Percentiles rank a stretch among this genome's conserved stretches.
These are phyloP conservation scores for Ramalina peruviana DNA, from an alignment of 495 filamentous ascomycete genomes.

Conservation along the genomic window DNA sequence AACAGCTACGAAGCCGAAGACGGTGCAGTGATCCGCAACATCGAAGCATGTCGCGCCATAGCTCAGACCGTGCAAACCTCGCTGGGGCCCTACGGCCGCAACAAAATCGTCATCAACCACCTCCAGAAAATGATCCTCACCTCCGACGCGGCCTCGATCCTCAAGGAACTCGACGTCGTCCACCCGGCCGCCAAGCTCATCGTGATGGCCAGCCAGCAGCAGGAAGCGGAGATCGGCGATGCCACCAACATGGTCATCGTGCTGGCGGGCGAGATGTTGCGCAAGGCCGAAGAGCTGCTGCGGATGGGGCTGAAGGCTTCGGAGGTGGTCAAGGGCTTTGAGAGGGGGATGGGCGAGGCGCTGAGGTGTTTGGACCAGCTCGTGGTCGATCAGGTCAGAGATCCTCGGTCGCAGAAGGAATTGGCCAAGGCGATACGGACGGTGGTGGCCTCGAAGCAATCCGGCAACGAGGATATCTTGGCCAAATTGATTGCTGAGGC, in stretches of 20 bases:
- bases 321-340: constrained; percentile 90
- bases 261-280: constrained; percentile 86
- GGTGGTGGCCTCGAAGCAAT: constrained; percentile 93
- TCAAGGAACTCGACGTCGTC: constrained; percentile 94
- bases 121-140: constrained; percentile 99
- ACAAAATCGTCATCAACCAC: constrained; percentile 99
- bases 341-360: constrained; percentile 82
- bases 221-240: constrained; percentile 98
- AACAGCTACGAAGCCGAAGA: constrained; percentile 92
- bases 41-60: constrained; percentile 95
- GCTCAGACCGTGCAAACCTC: constrained; percentile 92
- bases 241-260: constrained; percentile 97
- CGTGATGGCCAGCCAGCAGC: constrained; percentile 99
- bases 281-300: constrained; percentile 92
- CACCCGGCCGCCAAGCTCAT: constrained; percentile 95
- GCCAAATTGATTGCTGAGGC: constrained; percentile 83
- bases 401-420: constrained; percentile 63
- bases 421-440: constrained; percentile 92
- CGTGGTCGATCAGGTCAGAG: constrained; percentile 77
- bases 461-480: constrained; percentile 77
- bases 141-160: constrained; percentile 92
- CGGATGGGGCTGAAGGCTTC: constrained; percentile 93
- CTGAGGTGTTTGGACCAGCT: constrained; percentile 74
- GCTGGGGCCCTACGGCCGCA: constrained; percentile 91
- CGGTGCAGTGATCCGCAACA: constrained; percentile 95